Evolutionary conservation across 2,329 filamentous ascomycete species (phyloP).

Genomic region (Alternaria conjuncta): DNA sequence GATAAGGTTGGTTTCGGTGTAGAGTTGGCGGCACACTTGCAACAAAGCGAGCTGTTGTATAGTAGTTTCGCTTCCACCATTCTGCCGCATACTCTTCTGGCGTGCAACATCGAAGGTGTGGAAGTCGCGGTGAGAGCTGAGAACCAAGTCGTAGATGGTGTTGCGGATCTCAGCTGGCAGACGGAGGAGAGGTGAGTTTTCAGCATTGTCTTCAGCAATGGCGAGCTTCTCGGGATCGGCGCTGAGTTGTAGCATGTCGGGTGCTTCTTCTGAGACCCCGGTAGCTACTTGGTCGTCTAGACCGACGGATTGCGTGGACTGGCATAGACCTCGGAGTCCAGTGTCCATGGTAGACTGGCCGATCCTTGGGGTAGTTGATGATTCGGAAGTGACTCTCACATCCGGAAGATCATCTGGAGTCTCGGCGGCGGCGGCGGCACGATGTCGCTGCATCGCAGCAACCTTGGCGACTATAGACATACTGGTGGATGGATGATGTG

Average conservation of each 20-base stretch:
- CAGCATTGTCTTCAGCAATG: background rate
- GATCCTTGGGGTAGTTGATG: background rate
- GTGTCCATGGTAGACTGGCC: background rate
- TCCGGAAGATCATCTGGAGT: too few species aligned
- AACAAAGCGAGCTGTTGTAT: background rate
- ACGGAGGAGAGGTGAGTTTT: slow-evolving; percentile 35
- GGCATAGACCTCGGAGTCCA: background rate
- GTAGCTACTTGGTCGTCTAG: background rate
- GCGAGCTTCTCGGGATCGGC: background rate
- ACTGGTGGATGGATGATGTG: background rate
- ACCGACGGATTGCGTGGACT: background rate
- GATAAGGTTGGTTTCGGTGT: background rate
- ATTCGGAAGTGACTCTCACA: too few species aligned
- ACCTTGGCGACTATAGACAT: background rate
- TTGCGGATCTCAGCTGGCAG: slow-evolving; percentile 66
- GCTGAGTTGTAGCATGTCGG: background rate
- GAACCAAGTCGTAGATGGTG: slow-evolving; percentile 57
- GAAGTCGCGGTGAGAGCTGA: slow-evolving; percentile 18
- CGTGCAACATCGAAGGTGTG: background rate
- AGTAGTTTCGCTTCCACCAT: background rate
- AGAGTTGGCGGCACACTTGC: background rate
- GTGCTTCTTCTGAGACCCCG: background rate
- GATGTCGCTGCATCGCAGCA: too few species aligned
- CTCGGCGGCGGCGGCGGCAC: too few species aligned
- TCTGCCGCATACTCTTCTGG: background rate